phyloP scores from a whole-genome alignment of 331 rosid genomes.

The Prunus yedoensis region DNA sequence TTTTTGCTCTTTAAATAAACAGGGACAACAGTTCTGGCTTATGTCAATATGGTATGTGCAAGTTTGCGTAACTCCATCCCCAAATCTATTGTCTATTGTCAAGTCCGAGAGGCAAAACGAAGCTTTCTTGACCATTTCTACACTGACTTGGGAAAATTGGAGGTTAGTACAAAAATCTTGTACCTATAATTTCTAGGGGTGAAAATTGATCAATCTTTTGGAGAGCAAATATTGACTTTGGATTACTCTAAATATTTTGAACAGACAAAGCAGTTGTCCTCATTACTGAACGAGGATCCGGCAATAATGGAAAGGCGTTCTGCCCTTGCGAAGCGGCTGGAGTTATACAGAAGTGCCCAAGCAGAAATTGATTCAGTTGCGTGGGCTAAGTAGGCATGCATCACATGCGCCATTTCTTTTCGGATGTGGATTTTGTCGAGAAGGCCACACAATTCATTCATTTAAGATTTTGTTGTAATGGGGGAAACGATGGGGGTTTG shows the following conservation, averaged over 20 bases:
- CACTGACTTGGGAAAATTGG: conserved; percentile 77
- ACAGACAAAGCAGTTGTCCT: conserved; percentile 72
- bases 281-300: conserved; percentile 90
- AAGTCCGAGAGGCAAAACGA: conserved; percentile 91
- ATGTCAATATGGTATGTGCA: conserved; percentile 82
- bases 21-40: conserved; percentile 78
- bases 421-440: conserved; percentile 13
- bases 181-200: background rate
- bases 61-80: conserved; percentile 80
- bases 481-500: background rate
- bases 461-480: conserved; percentile 5
- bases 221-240: background rate
- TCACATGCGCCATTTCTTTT: background rate
- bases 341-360: conserved; percentile 87
- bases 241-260: conserved; percentile 4
- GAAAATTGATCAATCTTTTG: background rate
- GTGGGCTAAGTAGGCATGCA: conserved; percentile 74
- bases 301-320: conserved; percentile 83
- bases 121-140: conserved; percentile 80
- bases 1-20: conserved; percentile 13
- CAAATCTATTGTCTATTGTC: conserved; percentile 79
- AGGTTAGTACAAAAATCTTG: conserved; percentile 37
- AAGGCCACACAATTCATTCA: conserved; percentile 16
- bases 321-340: conserved; percentile 79
- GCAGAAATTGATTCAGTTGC: conserved; percentile 89